These are phyloP conservation scores for Pythium sp. DNA, from an alignment of 352 stramenopile genomes.

Conservation along the genomic window DNA sequence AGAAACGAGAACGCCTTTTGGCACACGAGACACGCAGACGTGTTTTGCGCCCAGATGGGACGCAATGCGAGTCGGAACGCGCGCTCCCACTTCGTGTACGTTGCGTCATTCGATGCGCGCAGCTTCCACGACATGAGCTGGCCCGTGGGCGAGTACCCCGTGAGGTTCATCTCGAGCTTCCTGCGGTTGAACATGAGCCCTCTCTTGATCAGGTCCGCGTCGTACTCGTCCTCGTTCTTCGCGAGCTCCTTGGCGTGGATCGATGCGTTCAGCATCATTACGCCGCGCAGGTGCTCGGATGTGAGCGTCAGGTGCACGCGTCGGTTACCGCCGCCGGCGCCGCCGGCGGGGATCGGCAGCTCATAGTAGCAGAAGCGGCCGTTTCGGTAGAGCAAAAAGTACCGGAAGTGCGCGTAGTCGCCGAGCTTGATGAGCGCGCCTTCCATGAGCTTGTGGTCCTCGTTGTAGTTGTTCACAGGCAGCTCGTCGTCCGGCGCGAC, in stretches of 20 bases:
- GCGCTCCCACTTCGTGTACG: conserved; percentile 80
- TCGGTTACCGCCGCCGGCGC: conserved; percentile 19
- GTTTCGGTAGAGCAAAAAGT: conserved; percentile 83
- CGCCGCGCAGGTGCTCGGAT: conserved; percentile 67
- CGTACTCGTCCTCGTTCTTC: conserved; percentile 72
- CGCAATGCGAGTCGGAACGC: conserved; percentile 73
- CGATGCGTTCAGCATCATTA: conserved; percentile 84
- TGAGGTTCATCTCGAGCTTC: conserved; percentile 82
- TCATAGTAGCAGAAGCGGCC: conserved; percentile 88
- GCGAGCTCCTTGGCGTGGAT: conserved; percentile 63
- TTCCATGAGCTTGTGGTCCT: conserved; percentile 85
- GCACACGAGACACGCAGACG: conserved; percentile 69
- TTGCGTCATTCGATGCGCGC: conserved; percentile 61
- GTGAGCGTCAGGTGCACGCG: conserved; percentile 75
- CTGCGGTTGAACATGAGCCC: conserved; percentile 79
- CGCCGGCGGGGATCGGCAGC: conserved; percentile 52
- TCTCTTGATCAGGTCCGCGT: conserved; percentile 58
- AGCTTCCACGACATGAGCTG: conserved; percentile 82
- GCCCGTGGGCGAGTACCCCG: conserved; percentile 69
- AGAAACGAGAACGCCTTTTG: conserved; percentile 73
- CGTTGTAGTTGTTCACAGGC: conserved; percentile 68
- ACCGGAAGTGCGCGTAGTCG: conserved; percentile 85
- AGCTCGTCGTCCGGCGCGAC: conserved; percentile 44
- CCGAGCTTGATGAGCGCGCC: conserved; percentile 83
- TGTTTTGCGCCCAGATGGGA: conserved; percentile 82